Evolutionary conservation across 2,329 filamentous ascomycete genomes (phyloP).

Genomic region (Fusarium algeriense): DNA sequence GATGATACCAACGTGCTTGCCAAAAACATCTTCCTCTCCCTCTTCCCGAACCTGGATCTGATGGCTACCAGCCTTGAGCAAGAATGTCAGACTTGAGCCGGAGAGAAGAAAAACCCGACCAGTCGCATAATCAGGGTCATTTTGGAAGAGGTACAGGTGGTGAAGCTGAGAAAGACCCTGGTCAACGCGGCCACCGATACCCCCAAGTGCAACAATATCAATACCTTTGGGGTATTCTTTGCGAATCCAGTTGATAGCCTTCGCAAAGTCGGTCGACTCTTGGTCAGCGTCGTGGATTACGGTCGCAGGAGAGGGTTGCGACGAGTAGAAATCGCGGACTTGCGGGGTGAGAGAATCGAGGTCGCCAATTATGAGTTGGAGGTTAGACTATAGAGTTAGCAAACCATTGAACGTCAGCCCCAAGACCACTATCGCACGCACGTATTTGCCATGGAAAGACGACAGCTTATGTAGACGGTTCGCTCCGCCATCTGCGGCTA

Average conservation of each 20-base stretch:
- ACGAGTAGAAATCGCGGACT: slow-evolving; percentile 75
- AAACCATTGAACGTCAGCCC: neutral
- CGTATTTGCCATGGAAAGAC: slow-evolving; percentile 58
- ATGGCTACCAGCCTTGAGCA: slow-evolving; percentile 78
- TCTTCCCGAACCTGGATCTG: slow-evolving; percentile 72
- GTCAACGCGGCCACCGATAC: slow-evolving; percentile 90
- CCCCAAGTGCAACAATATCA: slow-evolving; percentile 85
- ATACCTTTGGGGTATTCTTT: slow-evolving; percentile 50
- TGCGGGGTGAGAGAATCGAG: slow-evolving; percentile 82
- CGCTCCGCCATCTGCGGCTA: slow-evolving; percentile 93
- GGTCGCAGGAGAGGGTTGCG: slow-evolving; percentile 61
- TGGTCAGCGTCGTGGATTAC: slow-evolving; percentile 83
- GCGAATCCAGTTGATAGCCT: slow-evolving; percentile 76
- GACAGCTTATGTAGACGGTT: slow-evolving; percentile 74
- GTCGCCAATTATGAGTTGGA: slow-evolving; percentile 86
- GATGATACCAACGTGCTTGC: slow-evolving; percentile 85
- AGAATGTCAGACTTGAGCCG: slow-evolving; percentile 82
- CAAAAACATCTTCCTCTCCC: slow-evolving; percentile 68
- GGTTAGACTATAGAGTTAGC: slow-evolving; percentile 61
- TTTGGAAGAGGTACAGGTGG: slow-evolving; percentile 78
- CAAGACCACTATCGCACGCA: slow-evolving; percentile 46
- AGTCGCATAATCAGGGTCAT: slow-evolving; percentile 59
- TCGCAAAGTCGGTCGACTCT: slow-evolving; percentile 90
- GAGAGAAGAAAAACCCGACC: slow-evolving; percentile 83
- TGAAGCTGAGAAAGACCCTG: slow-evolving; percentile 92